These are phyloP conservation scores for Mycena rebaudengoi DNA, from an alignment of 768 basidiomycete species.

Conservation along the genomic window DNA sequence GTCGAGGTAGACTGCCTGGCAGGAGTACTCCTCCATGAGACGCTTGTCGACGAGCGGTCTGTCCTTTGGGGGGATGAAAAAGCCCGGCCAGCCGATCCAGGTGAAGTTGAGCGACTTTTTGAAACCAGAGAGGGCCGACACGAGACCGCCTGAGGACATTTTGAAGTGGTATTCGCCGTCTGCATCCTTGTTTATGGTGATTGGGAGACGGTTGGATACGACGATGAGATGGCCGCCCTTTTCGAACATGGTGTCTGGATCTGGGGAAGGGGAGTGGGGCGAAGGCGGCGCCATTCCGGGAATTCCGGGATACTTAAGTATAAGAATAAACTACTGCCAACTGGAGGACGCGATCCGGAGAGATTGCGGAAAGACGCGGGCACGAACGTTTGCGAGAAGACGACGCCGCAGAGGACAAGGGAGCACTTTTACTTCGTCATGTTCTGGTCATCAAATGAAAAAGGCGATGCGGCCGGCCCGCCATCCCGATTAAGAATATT, in stretches of 20 bases:
- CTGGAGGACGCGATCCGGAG: background rate
- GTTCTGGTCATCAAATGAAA: too few species aligned
- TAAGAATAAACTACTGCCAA: constrained; percentile 31
- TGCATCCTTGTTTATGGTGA: constrained; percentile 95
- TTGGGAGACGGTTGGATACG: constrained; percentile 93
- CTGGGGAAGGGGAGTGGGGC: constrained; percentile 36
- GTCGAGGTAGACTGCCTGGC: constrained; percentile 97
- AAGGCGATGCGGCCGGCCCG: too few species aligned
- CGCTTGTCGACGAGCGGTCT: constrained; percentile 90
- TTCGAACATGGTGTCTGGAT: constrained; percentile 52
- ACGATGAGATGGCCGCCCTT: constrained; percentile 85
- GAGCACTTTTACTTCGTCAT: too few species aligned
- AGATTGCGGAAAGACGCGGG: constrained; percentile 34
- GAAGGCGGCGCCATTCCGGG: constrained; percentile 37
- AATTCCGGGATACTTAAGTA: constrained; percentile 24
- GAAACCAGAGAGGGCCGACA: constrained; percentile 95
- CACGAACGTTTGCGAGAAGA: constrained; percentile 16
- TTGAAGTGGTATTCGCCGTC: constrained; percentile 96
- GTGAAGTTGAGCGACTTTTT: constrained; percentile 98
- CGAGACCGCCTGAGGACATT: constrained; percentile 98
- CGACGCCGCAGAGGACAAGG: too few species aligned
- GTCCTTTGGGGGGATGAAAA: constrained; percentile 93
- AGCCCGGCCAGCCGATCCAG: constrained; percentile 97
- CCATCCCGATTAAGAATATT: background rate
- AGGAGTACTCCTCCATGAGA: constrained; percentile 94